Conservation (phyloP, 2,329 filamentous ascomycete genomes). For the Lasiodiplodia theobromae region DNA sequence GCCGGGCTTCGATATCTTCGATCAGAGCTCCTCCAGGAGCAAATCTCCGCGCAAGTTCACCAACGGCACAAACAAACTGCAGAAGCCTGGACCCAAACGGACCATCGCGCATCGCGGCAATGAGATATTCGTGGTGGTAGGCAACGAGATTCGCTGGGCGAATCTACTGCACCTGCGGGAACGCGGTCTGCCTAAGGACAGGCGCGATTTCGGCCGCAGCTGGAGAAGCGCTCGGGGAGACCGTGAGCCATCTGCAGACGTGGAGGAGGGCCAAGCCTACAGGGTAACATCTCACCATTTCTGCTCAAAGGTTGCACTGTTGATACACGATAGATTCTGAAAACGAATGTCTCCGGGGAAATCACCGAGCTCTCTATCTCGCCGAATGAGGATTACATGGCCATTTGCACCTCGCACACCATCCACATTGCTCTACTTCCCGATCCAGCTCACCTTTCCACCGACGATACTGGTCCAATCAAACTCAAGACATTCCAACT, state of each 20-base stretch:
- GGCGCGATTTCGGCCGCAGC: conserved; percentile 15
- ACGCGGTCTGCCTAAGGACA: conserved; percentile 6
- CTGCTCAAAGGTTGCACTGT: background rate
- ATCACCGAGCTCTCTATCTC: conserved; percentile 88
- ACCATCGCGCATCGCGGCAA: conserved; percentile 83
- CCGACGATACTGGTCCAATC: conserved; percentile 71
- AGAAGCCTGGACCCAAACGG: conserved; percentile 52
- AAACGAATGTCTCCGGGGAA: conserved; percentile 77
- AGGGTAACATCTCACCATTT: conserved; percentile 15
- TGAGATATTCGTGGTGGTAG: conserved; percentile 87
- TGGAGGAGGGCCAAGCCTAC: conserved; percentile 30
- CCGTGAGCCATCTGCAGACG: background rate
- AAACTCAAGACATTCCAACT: conserved; percentile 88
- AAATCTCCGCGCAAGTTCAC: conserved; percentile 41
- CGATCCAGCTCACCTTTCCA: conserved; percentile 76
- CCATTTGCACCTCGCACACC: conserved; percentile 85
- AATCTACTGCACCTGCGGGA: conserved; percentile 83
- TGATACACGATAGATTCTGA: conserved; percentile 68
- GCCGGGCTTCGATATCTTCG: conserved; percentile 81
- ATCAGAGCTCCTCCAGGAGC: conserved; percentile 55
- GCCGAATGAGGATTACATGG: conserved; percentile 80
- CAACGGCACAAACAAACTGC: conserved; percentile 36
- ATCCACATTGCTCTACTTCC: conserved; percentile 88
- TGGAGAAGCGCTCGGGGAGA: conserved; percentile 16
- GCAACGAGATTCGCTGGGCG: conserved; percentile 90